Conservation (phyloP, 1,284 basidiomycete genomes). For the Cutaneotrichosporon cavernicola region DNA sequence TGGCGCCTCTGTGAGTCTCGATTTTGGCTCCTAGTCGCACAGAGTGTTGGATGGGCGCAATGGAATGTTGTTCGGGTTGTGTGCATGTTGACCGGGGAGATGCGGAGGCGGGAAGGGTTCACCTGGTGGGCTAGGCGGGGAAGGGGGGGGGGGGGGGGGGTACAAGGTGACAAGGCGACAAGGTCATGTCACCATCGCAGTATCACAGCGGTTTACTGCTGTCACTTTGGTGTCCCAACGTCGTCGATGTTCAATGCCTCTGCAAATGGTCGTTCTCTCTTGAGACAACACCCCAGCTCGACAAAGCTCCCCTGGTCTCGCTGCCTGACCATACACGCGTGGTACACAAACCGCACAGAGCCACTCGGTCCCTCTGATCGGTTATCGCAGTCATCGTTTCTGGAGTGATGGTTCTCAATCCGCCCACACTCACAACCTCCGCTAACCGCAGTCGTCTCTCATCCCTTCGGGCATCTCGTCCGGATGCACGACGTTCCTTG, state of each 20-base stretch:
- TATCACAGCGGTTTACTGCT: too few species aligned
- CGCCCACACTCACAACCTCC: neutral
- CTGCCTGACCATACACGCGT: neutral
- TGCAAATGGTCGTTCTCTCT: too few species aligned
- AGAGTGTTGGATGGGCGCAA: neutral
- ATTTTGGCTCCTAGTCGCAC: conserved; percentile 6
- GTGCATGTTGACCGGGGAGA: neutral
- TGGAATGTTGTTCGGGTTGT: neutral
- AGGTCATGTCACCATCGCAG: neutral
- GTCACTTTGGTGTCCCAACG: too few species aligned
- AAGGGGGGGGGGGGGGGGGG: too few species aligned
- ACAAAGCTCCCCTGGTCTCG: neutral
- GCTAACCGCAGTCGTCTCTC: conserved; percentile 30
- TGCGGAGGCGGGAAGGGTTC: neutral
- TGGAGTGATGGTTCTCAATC: neutral
- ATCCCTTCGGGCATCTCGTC: conserved; percentile 62
- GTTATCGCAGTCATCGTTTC: neutral
- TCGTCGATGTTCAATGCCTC: too few species aligned
- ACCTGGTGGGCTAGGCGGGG: neutral
- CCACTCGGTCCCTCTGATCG: conserved; percentile 2
- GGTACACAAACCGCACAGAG: neutral
- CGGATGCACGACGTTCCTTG: conserved; percentile 64
- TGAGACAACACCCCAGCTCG: too few species aligned
- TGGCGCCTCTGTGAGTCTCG: conserved; percentile 21
- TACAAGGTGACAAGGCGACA: neutral